Evolutionary conservation across 192 early-diverging fungal species (phyloP), one percentile per base, ranked within the genome.

Genomic region (Gaertneriomyces semiglobifer): DNA sequence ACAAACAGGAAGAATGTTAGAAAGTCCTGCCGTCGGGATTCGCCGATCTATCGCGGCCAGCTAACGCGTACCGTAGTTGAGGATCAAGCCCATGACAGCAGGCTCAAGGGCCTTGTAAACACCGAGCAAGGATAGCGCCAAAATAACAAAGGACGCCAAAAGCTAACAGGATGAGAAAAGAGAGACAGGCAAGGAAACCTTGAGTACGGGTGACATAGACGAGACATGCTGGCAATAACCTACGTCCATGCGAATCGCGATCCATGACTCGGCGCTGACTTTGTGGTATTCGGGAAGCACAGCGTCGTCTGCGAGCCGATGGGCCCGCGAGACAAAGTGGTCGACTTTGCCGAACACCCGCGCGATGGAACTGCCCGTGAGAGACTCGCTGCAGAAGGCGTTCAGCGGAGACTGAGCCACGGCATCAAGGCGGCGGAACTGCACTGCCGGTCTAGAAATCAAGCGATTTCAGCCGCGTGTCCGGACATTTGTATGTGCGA

Each of bases 381-480:
- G 63, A 0, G 88, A 80, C 53, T 90, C 90, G 9, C 73, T 68
- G 77, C 90, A 47, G 79, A 79, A 72, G 71, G 84, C 63, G 81
- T 81, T 72, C 4, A 97, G 77, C 0, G 92, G 90, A 4, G 90
- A 90, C 40, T 88, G 79, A 33, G 85, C 70, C 20, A 89, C 82
- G 7, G 88, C 86, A 54, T 89, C 89, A 6, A 94, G 71, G 42
- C 91, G 88, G 25, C 25, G 25, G 2, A 33, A 33, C 25, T 33
- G 25, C 25, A 33, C 89, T 90, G 33, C 91, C 81, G 16, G 92
- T 74, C 16, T 91, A 82, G 6, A 91, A 90, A 55, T 93, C 91
- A 3, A 98, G 73, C 12, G 90, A 87, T 70, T 94, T 93, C 38
- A 98, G 63, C 73, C 95, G 92, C 38, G 92, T 87, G 86, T 68